A percentile compares a stretch with the other conserved stretches of the same genome.
Evolutionary conservation across 352 stramenopile genomes (phyloP).

Genomic region (Thalassiosira mediterranea): DNA sequence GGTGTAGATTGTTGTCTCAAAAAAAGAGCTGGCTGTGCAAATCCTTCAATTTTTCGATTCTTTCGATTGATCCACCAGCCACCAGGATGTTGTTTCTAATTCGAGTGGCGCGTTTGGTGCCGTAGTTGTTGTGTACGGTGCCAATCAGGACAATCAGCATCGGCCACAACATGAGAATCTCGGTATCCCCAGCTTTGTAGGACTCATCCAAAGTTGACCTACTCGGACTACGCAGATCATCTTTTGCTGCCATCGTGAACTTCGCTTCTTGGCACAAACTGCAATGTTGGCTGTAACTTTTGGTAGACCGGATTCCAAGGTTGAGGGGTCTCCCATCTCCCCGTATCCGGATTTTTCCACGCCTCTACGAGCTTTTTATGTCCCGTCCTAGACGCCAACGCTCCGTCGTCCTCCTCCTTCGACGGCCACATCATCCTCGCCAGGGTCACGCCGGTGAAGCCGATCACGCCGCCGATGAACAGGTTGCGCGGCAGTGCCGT

Average conservation of each 20-base stretch:
- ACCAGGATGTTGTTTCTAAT: too few relatives aligned
- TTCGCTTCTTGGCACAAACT: conserved; percentile 70
- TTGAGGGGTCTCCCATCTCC: conserved; percentile 69
- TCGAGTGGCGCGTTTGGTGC: too few relatives aligned
- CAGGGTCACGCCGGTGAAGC: conserved; percentile 44
- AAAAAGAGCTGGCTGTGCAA: too few relatives aligned
- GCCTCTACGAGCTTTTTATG: conserved; percentile 69
- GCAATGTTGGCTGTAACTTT: conserved; percentile 62
- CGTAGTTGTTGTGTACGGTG: too few relatives aligned
- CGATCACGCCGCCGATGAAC: conserved; percentile 55
- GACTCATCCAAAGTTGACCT: too few relatives aligned
- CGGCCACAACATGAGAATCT: too few relatives aligned
- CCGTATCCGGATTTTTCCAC: conserved; percentile 75
- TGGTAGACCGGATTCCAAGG: conserved; percentile 79
- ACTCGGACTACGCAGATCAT: too few relatives aligned
- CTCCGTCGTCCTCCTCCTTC: conserved; percentile 23
- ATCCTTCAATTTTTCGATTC: too few relatives aligned
- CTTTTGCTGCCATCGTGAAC: conserved; percentile 46
- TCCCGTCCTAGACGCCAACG: conserved; percentile 27
- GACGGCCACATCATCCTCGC: conserved; percentile 14
- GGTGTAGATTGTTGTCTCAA: too few relatives aligned
- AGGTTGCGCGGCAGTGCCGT: conserved; percentile 67
- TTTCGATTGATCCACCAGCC: too few relatives aligned
- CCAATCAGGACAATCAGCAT: too few relatives aligned
- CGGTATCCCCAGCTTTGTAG: too few relatives aligned